phyloP scores from a whole-genome alignment of 805 yeast species.

The Lachancea dasiensis region DNA sequence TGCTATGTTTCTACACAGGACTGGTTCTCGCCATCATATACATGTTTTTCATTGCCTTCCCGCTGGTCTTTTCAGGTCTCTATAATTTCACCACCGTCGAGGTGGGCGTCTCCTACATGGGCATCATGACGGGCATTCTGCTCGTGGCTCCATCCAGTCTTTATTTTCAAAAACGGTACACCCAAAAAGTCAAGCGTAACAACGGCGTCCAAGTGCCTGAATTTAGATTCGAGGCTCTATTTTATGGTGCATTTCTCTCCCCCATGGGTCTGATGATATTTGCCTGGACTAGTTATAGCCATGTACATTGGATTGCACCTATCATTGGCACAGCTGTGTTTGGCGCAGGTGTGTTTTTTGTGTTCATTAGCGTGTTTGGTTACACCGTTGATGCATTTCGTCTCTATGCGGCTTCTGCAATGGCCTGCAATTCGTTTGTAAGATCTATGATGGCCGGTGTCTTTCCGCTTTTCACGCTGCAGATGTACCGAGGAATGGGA shows the following conservation, averaged over 20 bases:
- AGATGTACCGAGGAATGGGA: constrained; percentile 50
- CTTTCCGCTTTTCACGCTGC: constrained; percentile 52
- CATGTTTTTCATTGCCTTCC: constrained; percentile 60
- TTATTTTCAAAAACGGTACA: constrained; percentile 39
- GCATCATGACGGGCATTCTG: constrained; percentile 47
- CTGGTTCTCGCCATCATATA: constrained; percentile 54
- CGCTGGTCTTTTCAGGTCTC: constrained; percentile 49
- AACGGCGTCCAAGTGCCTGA: constrained; percentile 54
- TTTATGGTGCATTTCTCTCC: constrained; percentile 57
- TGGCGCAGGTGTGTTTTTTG: constrained; percentile 61
- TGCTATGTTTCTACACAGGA: constrained; percentile 52
- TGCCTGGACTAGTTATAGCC: constrained; percentile 60
- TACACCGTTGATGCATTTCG: constrained; percentile 63
- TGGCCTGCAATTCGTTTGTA: constrained; percentile 47
- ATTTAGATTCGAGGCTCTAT: constrained; percentile 50
- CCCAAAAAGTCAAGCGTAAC: constrained; percentile 39
- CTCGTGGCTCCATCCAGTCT: constrained; percentile 41
- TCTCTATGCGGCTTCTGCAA: constrained; percentile 45
- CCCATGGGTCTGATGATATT: constrained; percentile 69
- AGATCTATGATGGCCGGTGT: constrained; percentile 51
- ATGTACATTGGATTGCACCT: constrained; percentile 70
- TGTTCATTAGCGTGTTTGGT: constrained; percentile 60
- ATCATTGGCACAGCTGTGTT: constrained; percentile 66
- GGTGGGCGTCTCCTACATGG: constrained; percentile 60
- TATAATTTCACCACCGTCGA: constrained; percentile 47